Base-by-base conservation (phyloP, 176 grass and related monocot species). In the Oryza coarctata region DNA sequence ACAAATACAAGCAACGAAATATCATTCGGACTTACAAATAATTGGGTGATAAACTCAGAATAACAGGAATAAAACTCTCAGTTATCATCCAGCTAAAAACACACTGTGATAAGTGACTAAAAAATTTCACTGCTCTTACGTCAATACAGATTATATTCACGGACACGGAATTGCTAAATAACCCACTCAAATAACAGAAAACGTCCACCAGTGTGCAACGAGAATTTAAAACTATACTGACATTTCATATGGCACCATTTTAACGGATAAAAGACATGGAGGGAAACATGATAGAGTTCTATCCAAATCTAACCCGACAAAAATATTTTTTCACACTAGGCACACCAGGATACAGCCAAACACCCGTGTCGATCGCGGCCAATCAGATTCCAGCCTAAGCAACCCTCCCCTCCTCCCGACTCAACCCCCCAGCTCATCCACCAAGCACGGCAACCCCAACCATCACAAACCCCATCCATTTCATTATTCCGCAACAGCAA, bases 331-430 rank as follows among this genome's bases (percentile, higher is more conserved):
- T 50, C 29, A 43, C 15, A 20, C 0, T 13, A 67, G 39, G 11
- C 78, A 8, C 33, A 33, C 55, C 2, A 31, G n/a, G 57, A 61
- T 2, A 35, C 1, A 9, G 23, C 6, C 7, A 18, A 69, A 41
- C 25, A 44, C 14, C 8, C 5, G 50, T 30, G 18, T 13, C 76
- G 65, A 76, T 85, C 55, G 35, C 77, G 6, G 34, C 34, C 22
- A 39, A 39, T 22, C 29, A 67, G 35, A 41, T 26, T 84, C 70
- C 25, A 65, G 70, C 14, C 82, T 71, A 76, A 76, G 63, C 23
- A 63, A 22, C 12, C n/a, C 0, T 43, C 27, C 22, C 20, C 49
- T 5, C 9, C 23, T 7, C 17, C 2, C 11, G 17, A 31, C 31
- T 13, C 12, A 70, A 80, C 63, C 80, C 80, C 38, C 77, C 4